Base-by-base conservation (phyloP, 1,139 yeast species). In the Kodamaea plutei region DNA sequence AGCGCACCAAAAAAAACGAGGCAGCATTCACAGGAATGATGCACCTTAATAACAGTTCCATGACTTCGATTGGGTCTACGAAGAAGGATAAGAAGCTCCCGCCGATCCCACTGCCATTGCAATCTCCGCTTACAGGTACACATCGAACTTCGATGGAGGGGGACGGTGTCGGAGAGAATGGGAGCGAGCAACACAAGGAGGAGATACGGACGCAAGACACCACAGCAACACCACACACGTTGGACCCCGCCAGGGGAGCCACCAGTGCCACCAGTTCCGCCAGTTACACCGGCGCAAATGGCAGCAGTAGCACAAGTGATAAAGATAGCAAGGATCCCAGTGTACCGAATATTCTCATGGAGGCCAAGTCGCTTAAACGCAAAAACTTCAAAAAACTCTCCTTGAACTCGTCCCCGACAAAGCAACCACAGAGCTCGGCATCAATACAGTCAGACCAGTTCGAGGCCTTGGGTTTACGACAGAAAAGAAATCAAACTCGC, bases 371-470 rank as follows among this genome's bases (percentile, higher is more conserved):
- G 4, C 57, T 85, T 39, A 76, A 75, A 41, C 69, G 95, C 34
- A 76, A 83, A 44, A 87, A 87, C 52, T 65, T 83, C 52, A 87
- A 87, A 53, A 72, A 83, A 39, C 65, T 85, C 26, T 76, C 82
- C 20, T 60, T 85, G 24, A 59, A 56, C 4, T 31, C 41, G 10
- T 35, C 43, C 24, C 41, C 40, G 16, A 30, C 29, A 19, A 29
- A 24, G 21, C 30, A 35, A 22, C 17, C 27, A 6, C 17, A 15
- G 15, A 16, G 34, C 14, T 23, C 33, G n/a, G 25, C 27, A 10
- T 28, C 43, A 23, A 14, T 30, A 8, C 25, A 35, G 18, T 15
- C 19, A 11, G 33, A 27, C 20, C 30, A 30, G 9, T 34, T 40
- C 16, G 42, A 37, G 14, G 22, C 29, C 22, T 23, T 25, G 13